Evolutionary conservation across 495 filamentous ascomycete species (phyloP).

Genomic region (Rhypophila decipiens): DNA sequence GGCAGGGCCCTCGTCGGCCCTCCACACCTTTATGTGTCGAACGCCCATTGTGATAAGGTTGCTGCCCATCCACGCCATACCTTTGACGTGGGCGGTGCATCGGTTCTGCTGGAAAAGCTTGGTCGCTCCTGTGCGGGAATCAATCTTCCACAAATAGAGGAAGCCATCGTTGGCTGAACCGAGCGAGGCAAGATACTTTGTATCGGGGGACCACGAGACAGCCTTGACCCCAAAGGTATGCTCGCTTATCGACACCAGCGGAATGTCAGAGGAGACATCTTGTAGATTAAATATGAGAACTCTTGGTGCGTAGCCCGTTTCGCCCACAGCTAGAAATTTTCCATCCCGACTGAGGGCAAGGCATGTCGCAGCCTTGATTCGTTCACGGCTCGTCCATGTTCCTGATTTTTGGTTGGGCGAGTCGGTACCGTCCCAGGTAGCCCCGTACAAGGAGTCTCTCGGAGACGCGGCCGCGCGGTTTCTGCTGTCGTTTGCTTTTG

Average conservation of each 20-base stretch:
- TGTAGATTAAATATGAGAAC: constrained; percentile 83
- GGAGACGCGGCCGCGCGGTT: constrained; percentile 48
- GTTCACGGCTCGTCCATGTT: constrained; percentile 77
- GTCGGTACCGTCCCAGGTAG: constrained; percentile 48
- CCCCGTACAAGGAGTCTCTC: constrained; percentile 47
- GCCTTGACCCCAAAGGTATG: constrained; percentile 86
- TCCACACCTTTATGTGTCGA: constrained; percentile 91
- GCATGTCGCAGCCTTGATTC: constrained; percentile 94
- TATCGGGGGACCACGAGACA: constrained; percentile 83
- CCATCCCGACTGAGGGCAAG: constrained; percentile 87
- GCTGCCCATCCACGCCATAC: constrained; percentile 81
- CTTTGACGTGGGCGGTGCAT: constrained; percentile 75
- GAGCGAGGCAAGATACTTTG: constrained; percentile 79
- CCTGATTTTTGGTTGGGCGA: constrained; percentile 49
- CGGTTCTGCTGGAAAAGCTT: constrained; percentile 88
- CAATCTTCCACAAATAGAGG: constrained; percentile 84
- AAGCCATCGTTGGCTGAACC: constrained; percentile 90
- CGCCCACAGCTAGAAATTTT: constrained; percentile 82
- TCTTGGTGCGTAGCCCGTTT: constrained; percentile 90
- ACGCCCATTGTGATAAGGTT: constrained; percentile 63
- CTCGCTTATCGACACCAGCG: constrained; percentile 79
- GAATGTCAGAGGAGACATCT: constrained; percentile 70
- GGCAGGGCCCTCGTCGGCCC: constrained; percentile 56
- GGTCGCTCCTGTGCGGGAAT: constrained; percentile 73
- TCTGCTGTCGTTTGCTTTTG: constrained; percentile 56